Base-by-base conservation (phyloP, 345 rosid genomes). In the Euphorbia pulcherrima region DNA sequence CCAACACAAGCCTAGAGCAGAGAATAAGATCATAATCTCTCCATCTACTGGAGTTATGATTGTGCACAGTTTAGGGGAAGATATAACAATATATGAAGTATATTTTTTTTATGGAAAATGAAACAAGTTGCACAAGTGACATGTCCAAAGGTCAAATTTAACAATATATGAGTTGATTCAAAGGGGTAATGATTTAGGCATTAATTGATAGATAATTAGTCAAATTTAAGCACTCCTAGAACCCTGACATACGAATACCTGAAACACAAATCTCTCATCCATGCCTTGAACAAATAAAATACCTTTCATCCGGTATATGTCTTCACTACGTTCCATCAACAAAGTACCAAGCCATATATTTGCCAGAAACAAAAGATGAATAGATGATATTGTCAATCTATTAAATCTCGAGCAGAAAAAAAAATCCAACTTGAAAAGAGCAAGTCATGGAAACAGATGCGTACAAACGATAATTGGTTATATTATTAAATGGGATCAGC, bases 241-340 rank as follows among this genome's bases (percentile, higher is more conserved):
- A 33, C 51, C 41, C 4, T n/a, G 5, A 35, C 71, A 74, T 68
- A n/a, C n/a, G n/a, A n/a, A n/a, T n/a, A 90, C 97, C 91, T 93
- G 97, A 75, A 93, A 90, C 41, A 90, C 97, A 73, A 89, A 93
- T 81, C 95, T 79, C 82, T 90, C 97, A 12, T 87, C 67, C 94
- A 93, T 90, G 48, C 85, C 88, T 75, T 81, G 79, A 71, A 90
- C 96, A 20, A 90, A 87, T 46, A 90, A 82, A 35, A 90, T 87
- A 69, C 98, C 98, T 85, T 93, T 93, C 97, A 93, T 90, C 72
- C 98, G 76, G 72, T 93, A 90, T 70, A 90, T 90, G 84, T 93
- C 97, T 52, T 93, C 97, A 26, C 98, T 87, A 3, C 79, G 85
- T 30, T 90, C 97, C 85, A 89, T 57, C 78, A 93, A 77, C 72